A percentile compares a stretch with the other conserved stretches of the same genome.
Conservation (phyloP, 768 basidiomycete species). For the Boletus insuetus region DNA sequence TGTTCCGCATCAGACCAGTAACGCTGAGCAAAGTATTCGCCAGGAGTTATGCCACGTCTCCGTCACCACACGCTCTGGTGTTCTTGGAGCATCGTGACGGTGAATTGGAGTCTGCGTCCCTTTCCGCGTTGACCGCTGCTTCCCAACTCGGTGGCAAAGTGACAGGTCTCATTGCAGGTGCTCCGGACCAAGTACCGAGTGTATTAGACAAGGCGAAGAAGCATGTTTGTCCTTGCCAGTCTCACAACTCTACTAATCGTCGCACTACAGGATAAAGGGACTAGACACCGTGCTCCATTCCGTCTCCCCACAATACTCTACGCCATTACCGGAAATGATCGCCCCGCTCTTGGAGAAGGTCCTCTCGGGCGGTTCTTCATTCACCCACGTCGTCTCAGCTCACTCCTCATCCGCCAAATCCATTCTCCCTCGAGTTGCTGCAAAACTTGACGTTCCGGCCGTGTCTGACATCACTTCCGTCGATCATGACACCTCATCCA, state of each 20-base stretch:
- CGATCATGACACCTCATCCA: slow-evolving; percentile 64
- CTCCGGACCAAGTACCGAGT: slow-evolving; percentile 58
- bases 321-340: slow-evolving; percentile 71
- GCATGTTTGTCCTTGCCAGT: slow-evolving; percentile 40
- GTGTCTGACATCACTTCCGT: slow-evolving; percentile 89
- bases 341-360: slow-evolving; percentile 81
- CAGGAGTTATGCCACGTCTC: slow-evolving; percentile 53
- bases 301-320: slow-evolving; percentile 63
- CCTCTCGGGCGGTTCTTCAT: slow-evolving; percentile 58
- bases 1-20: slow-evolving; percentile 21
- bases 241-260: slow-evolving; percentile 5
- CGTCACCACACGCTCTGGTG: slow-evolving; percentile 76
- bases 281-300: slow-evolving; percentile 68
- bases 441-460: slow-evolving; percentile 83
- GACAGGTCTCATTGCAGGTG: slow-evolving; percentile 73
- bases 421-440: slow-evolving; percentile 89
- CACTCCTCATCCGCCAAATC: slow-evolving; percentile 93
- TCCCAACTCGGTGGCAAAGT: slow-evolving; percentile 82
- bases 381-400: slow-evolving; percentile 89
- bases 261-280: slow-evolving; percentile 55
- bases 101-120: slow-evolving; percentile 75
- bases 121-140: slow-evolving; percentile 92
- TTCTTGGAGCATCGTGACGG: slow-evolving; percentile 86
- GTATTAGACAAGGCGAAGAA: slow-evolving; percentile 79
- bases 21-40: slow-evolving; percentile 32